phyloP scores from a whole-genome alignment of 2,329 filamentous ascomycete species.

The Fusarium sp. region DNA sequence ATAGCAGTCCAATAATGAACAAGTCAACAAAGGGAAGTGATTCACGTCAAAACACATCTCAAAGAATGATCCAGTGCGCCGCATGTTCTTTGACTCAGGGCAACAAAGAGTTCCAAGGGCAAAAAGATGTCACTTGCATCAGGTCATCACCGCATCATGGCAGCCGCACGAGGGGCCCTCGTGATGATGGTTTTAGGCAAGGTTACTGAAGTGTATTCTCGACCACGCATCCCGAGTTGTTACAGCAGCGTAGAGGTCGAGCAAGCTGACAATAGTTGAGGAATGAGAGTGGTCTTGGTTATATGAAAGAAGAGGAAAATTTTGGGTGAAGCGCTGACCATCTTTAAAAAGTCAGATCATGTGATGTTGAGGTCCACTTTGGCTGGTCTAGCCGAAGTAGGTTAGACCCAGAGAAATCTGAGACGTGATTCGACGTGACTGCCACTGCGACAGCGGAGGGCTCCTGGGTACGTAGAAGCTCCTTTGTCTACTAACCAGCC shows the following conservation, averaged over 20 bases:
- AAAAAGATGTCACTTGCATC: slow-evolving; percentile 67
- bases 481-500: slow-evolving; percentile 32
- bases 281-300: slow-evolving; percentile 57
- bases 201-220: slow-evolving; percentile 65
- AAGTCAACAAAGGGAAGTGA: not conserved
- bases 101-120: slow-evolving; percentile 11
- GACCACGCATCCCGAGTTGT: slow-evolving; percentile 65
- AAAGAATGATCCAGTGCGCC: not conserved
- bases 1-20: not conserved
- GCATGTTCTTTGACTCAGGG: slow-evolving; percentile 10
- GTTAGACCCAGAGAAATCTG: not conserved
- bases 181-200: slow-evolving; percentile 76
- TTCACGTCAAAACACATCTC: slow-evolving; percentile 3
- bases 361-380: slow-evolving; percentile 28
- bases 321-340: slow-evolving; percentile 14
- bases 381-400: not conserved
- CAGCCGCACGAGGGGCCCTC: slow-evolving; percentile 72
- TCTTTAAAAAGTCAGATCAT: slow-evolving; percentile 38
- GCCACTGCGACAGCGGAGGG: slow-evolving; percentile 8
- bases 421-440: slow-evolving; percentile 29
- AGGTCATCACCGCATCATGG: slow-evolving; percentile 77
- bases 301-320: slow-evolving; percentile 48
- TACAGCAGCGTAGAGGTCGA: slow-evolving; percentile 56
- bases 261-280: slow-evolving; percentile 55
- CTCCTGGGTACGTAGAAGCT: slow-evolving; percentile 9